phyloP scores from a whole-genome alignment of 148 eudicot genomes.

The Fallopia convolvulus region DNA sequence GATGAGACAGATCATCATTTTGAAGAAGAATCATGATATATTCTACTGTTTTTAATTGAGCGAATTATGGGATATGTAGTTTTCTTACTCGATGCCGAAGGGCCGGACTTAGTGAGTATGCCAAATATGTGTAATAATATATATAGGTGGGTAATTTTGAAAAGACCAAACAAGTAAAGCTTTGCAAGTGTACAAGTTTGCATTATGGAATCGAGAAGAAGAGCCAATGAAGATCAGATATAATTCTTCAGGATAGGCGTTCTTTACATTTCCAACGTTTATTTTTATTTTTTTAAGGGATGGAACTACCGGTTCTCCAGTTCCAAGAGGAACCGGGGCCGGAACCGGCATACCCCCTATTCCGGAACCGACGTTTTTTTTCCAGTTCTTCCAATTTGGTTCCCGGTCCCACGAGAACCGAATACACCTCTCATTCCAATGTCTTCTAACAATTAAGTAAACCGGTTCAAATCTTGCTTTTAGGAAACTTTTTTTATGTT shows the following conservation, averaged over 20 bases:
- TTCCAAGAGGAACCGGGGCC: no score
- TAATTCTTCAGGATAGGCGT: not conserved
- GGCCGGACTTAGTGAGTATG: not conserved
- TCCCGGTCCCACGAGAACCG: no score
- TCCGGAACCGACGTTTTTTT: no score
- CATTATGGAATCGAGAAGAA: not conserved
- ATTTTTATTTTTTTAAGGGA: no score
- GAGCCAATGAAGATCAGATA: not conserved
- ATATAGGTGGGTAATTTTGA: not conserved
- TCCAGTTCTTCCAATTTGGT: no score
- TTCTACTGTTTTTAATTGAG: not conserved
- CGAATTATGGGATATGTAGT: not conserved
- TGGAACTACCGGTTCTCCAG: no score
- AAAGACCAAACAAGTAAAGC: not conserved
- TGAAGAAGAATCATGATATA: slow-evolving; percentile 67
- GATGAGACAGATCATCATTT: slow-evolving; percentile 87
- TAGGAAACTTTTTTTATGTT: no score
- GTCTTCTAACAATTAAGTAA: no score
- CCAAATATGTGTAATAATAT: not conserved
- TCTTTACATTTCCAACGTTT: no score
- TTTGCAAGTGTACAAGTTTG: not conserved
- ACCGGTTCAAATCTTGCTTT: no score
- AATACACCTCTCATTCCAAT: not conserved
- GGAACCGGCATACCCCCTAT: no score
- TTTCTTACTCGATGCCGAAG: not conserved